Evolutionary conservation across 768 basidiomycete species (phyloP), one percentile per base, ranked within the genome.

Genomic region (Coprinopsis marcescibilis): DNA sequence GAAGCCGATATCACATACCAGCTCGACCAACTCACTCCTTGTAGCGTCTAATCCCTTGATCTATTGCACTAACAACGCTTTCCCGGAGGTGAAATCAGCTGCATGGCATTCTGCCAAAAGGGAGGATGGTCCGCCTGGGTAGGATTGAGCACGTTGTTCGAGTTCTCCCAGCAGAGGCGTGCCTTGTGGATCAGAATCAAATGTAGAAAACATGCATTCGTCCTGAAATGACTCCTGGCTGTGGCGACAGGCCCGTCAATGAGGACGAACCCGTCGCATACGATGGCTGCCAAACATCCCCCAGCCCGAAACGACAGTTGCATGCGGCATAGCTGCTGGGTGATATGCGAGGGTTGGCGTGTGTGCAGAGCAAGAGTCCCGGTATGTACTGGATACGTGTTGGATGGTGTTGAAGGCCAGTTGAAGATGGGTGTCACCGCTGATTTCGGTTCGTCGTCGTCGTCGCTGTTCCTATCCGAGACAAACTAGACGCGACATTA

Each of bases 301-400:
- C n/a, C n/a, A n/a, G n/a, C n/a, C n/a, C n/a, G n/a, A n/a, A n/a
- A n/a, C n/a, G n/a, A n/a, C 93, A 96, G 66, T 98, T 95, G n/a
- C n/a, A n/a, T n/a, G n/a, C n/a, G n/a, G 60, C 94, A 91, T 65
- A 99, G 95, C 55, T 97, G 92, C 57, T 98, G 91, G 1, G 93
- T 85, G 0, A 91, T 95, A 52, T 85, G 78, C 30, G 97, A 82
- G 3, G 89, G 84, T 32, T 81, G 76, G 41, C 76, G 78, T 2
- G 89, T 86, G 57, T 87, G 84, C 13, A 90, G 67, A 0, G 81
- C 73, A 57, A 85, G 79, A 6, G 65, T 19, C 25, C 42, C 42
- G 7, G 45, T 24, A 19, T 24, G 45, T 21, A 42, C 35, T 12
- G 44, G 14, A 14, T 42, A 10, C 21, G 29, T 20, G 41, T 42